Base-by-base conservation (phyloP, 1,284 basidiomycete genomes). In the Microbotryomycetes sp. region DNA sequence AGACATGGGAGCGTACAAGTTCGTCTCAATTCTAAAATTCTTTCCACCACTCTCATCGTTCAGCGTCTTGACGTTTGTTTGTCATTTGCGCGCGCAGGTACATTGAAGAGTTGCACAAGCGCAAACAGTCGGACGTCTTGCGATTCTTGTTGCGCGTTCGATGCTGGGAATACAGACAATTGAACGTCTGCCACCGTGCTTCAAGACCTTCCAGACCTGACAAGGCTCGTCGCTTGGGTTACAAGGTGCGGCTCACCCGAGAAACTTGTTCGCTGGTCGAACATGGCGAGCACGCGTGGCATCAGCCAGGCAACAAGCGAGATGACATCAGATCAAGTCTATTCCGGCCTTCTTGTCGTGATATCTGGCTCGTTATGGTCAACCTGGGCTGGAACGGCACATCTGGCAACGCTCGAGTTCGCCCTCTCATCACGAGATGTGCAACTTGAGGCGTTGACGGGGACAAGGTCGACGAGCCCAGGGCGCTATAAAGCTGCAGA, bases 101-200 rank as follows among this genome's bases (percentile, higher is more conserved):
- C 79, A 86, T 97, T 76, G 86, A 89, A 74, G 94, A 97, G 82
- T 82, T 97, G 60, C 78, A 77, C 72, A 78, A 76, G 73, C 68
- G 69, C 65, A 74, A 74, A 68, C 73, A 74, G 66, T 70, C 69
- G 55, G 73, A 73, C 81, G 91, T 98, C 72, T 86, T 97, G 78
- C 91, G 92, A 73, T 99, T 99, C 84, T 84, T 98, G 73, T 88
- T 97, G 76, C 93, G 94, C 75, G 94, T 98, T 72, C 91, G 92
- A 75, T 97, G 94, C 86, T 98, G 94, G 94, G 94, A 98, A 78
- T 96, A 92, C 82, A 88, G 92, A 73, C 94, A 99, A 79, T 81
- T 98, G 75, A 93, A 96, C 74, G 92, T 99, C 71, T 91, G 97
- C 77, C 93, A 97, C 84, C 89, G 94, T 70, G 93, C 93, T 60